phyloP scores from a whole-genome alignment of 2,329 filamentous ascomycete species.

The Colletotrichum kahawae region DNA sequence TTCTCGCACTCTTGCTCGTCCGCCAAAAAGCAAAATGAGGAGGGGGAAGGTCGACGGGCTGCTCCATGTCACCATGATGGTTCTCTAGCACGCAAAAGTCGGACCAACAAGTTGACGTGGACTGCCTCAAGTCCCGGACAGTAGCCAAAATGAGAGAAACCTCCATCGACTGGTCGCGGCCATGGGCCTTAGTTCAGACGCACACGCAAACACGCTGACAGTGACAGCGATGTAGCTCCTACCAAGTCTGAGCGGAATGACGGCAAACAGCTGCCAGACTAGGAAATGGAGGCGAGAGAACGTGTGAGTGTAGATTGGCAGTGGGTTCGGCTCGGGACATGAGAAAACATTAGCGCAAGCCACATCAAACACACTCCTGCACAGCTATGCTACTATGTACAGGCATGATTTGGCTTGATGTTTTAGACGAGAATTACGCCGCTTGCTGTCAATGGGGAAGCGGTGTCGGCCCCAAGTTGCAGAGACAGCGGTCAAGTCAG shows the following conservation, averaged over 20 bases:
- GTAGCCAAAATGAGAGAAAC: background rate
- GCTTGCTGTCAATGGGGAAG: background rate
- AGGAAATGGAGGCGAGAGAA: constrained; percentile 10
- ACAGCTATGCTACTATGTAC: background rate
- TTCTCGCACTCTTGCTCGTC: too few species aligned
- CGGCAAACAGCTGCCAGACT: background rate
- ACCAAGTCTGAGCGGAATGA: background rate
- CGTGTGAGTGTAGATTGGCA: background rate
- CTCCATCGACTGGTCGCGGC: background rate
- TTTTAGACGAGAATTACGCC: background rate
- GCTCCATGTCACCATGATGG: background rate
- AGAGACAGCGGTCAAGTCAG: background rate
- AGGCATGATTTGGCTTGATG: background rate
- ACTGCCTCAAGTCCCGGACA: background rate
- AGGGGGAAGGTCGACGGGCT: too few species aligned
- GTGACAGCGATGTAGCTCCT: background rate
- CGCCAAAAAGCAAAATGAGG: too few species aligned
- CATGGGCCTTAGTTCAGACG: background rate
- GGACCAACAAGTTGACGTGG: background rate
- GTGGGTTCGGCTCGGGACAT: background rate
- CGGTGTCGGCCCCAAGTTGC: background rate
- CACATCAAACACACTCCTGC: background rate
- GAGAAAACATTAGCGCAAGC: constrained; percentile 3
- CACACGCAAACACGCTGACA: background rate
- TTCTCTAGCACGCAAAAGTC: background rate